Conservation (phyloP, 495 filamentous ascomycete genomes). For the Penicillium verhagenii region DNA sequence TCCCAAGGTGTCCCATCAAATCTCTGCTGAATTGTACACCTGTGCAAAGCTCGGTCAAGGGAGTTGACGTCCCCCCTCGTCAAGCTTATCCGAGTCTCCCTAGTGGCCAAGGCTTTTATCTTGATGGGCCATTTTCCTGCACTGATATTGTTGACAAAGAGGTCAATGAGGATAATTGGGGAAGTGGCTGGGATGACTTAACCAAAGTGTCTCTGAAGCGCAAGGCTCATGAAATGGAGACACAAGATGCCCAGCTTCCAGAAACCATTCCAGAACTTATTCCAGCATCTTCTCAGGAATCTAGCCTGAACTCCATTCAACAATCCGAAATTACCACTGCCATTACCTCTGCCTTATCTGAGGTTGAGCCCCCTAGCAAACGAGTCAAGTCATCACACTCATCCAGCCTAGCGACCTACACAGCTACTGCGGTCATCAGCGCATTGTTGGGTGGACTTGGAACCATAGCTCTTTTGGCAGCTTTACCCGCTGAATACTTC, state of each 20-base stretch:
- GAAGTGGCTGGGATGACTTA: too few relatives aligned
- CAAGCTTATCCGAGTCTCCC: too few relatives aligned
- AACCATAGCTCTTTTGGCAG: slow-evolving; percentile 48
- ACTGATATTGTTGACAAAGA: background rate
- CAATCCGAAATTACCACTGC: slow-evolving; percentile 14
- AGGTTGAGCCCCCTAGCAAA: slow-evolving; percentile 31
- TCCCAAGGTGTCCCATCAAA: slow-evolving; percentile 9
- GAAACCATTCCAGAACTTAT: background rate
- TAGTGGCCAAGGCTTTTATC: background rate
- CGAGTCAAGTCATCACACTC: slow-evolving; percentile 27
- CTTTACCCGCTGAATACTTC: slow-evolving; percentile 45
- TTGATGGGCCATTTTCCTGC: slow-evolving; percentile 16
- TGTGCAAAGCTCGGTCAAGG: background rate
- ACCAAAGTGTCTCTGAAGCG: slow-evolving; percentile 26
- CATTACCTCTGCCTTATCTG: slow-evolving; percentile 18
- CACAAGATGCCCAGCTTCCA: slow-evolving; percentile 9
- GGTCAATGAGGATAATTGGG: background rate
- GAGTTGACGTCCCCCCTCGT: too few relatives aligned
- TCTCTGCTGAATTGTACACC: background rate
- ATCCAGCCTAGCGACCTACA: slow-evolving; percentile 35
- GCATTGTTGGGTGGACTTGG: slow-evolving; percentile 49
- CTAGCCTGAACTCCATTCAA: slow-evolving; percentile 21
- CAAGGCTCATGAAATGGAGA: slow-evolving; percentile 32
- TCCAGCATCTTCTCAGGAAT: slow-evolving; percentile 23
- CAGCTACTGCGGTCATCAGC: slow-evolving; percentile 44